These are phyloP conservation scores for Phaeotremella fagi DNA, from an alignment of 768 basidiomycete species.

Conservation along the genomic window DNA sequence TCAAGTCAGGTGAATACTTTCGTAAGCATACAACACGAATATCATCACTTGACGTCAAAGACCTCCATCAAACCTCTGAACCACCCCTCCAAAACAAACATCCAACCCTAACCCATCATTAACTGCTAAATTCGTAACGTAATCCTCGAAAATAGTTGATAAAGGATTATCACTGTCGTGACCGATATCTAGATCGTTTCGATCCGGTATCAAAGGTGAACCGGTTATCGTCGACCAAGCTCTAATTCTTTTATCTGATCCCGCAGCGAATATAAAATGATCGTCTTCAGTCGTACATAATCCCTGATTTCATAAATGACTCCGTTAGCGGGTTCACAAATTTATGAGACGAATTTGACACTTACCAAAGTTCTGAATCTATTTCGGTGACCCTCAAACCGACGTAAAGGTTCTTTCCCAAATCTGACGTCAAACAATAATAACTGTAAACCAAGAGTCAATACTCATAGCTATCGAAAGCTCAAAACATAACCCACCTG, in stretches of 20 bases:
- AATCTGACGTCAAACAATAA: constrained; percentile 32
- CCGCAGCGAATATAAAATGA: constrained; percentile 24
- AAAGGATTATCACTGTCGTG: too few relatives aligned
- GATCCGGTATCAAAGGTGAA: background rate
- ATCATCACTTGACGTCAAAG: too few relatives aligned
- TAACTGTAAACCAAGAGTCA: constrained; percentile 20
- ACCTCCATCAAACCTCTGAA: background rate
- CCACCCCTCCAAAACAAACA: constrained; percentile 4
- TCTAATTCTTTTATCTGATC: constrained; percentile 29
- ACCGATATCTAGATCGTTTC: background rate
- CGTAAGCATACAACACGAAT: too few relatives aligned
- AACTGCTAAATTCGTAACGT: constrained; percentile 9
- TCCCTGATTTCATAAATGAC: too few relatives aligned
- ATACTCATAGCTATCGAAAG: background rate
- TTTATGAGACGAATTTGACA: too few relatives aligned
- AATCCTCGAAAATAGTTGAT: constrained; percentile 1
- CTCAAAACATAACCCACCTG: constrained; percentile 20
- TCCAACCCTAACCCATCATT: constrained; percentile 28
- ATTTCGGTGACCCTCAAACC: constrained; percentile 29
- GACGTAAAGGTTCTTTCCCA: constrained; percentile 10
- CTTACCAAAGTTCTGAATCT: constrained; percentile 9
- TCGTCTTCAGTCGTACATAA: constrained; percentile 28
- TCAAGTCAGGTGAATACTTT: too few relatives aligned
- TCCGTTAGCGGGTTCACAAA: too few relatives aligned
- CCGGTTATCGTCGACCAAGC: constrained; percentile 29